These are phyloP conservation scores for Gillenia trifoliata DNA, from an alignment of 306 rosid genomes.

Conservation along the genomic window DNA sequence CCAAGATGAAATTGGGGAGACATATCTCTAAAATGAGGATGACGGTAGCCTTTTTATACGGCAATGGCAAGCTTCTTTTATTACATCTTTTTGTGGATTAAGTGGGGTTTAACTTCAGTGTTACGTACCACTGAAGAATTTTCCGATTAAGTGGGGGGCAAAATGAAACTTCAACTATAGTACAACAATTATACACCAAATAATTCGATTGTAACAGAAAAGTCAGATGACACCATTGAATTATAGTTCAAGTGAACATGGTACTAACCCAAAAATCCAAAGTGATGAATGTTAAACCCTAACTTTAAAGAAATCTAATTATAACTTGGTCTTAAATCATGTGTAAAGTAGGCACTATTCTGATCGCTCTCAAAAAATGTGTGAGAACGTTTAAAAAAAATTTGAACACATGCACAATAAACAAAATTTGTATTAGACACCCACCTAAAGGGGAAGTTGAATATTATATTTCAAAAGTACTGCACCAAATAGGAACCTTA, in stretches of 20 bases:
- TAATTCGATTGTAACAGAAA: not conserved
- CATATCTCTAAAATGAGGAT: too few species aligned
- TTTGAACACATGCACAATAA: constrained; percentile 4
- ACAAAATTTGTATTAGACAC: not conserved
- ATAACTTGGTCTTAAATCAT: not conserved
- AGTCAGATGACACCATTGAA: not conserved
- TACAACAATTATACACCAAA: not conserved
- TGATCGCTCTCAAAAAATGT: not conserved
- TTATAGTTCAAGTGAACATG: not conserved
- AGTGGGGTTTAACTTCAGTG: too few species aligned
- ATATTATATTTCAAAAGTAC: not conserved
- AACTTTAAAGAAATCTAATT: not conserved
- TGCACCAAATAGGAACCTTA: not conserved
- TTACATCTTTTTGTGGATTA: not conserved
- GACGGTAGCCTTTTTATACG: not conserved
- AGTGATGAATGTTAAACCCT: not conserved
- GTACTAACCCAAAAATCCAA: not conserved
- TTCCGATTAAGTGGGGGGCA: too few species aligned
- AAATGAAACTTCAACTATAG: not conserved
- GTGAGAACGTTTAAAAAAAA: not conserved
- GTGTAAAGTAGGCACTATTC: constrained; percentile 6
- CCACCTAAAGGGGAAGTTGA: constrained; percentile 18
- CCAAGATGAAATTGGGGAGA: too few species aligned
- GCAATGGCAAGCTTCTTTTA: too few species aligned
- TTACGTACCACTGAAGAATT: too few species aligned